Evolutionary conservation across 306 rosid genomes (phyloP), one percentile per base, ranked within the genome.

Genomic region (Sindora glabra): DNA sequence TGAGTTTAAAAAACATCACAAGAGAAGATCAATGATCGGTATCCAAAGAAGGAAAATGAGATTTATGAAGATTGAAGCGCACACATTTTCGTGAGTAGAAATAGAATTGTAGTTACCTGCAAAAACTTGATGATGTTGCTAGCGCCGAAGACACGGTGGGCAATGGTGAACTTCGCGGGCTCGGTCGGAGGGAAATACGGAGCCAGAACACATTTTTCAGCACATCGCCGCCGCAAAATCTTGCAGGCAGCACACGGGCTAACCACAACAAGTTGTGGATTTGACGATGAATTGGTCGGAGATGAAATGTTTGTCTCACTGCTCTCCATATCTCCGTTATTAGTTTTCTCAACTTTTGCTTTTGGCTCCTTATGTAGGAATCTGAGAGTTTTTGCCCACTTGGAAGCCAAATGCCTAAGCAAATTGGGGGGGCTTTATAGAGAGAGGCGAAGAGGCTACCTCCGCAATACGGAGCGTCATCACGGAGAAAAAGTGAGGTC

Each of bases 171-270:
- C 81, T 91, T 87, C 71, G 86, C 68, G 2, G 97, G 96, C 8
- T 91, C 86, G 4, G 97, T 81, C 23, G 97, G 97, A 55, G 97
- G 97, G 54, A 91, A 91, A 41, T 91, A 91, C 8, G 97, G 97
- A 3, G 97, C 97, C 71, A 91, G 70, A 0, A 91, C 89, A 48
- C 97, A 91, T 74, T 86, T 81, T 0, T 87, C 91, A 0, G 95
- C 95, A 13, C 97, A 91, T 47, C 97, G 68, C 25, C 97, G 61
- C 65, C 97, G 66, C 55, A 91, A 38, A 49, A 87, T 85, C 68
- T 85, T 91, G 74, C 97, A 91, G 0, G 97, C 97, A 27, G 97
- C 97, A 15, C 97, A 91, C 30, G 97, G 97, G 39, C 83, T 91
- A 23, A 81, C 59, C 9, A 91, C 75, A 10, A 83, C 56, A 7